These are phyloP conservation scores for Stemphylium beticola DNA, from an alignment of 2,329 filamentous ascomycete species.

Conservation along the genomic window DNA sequence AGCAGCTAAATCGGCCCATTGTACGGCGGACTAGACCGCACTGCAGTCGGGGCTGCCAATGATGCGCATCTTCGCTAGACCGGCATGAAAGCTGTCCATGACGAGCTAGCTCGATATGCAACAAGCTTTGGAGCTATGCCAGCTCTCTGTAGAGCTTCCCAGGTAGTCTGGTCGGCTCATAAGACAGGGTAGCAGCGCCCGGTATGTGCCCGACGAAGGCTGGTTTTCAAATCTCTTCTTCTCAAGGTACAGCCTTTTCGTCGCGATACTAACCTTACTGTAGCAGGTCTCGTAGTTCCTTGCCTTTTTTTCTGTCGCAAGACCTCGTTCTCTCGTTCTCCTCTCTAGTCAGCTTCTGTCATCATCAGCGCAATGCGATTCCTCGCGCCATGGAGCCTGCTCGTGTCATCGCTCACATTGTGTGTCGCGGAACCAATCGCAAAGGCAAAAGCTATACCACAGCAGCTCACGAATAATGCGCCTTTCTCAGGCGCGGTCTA, in stretches of 20 bases:
- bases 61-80: slow-evolving; percentile 26
- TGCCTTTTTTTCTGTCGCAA: background rate
- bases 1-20: slow-evolving; percentile 13
- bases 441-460: slow-evolving; percentile 35
- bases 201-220: slow-evolving; percentile 20
- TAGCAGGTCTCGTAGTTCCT: background rate
- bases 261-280: slow-evolving; percentile 18
- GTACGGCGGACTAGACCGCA: slow-evolving; percentile 6
- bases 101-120: slow-evolving; percentile 39
- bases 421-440: slow-evolving; percentile 34
- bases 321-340: background rate
- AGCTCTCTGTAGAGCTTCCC: slow-evolving; percentile 31
- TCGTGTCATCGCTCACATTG: slow-evolving; percentile 19
- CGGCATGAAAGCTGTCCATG: slow-evolving; percentile 30
- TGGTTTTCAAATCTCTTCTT: slow-evolving; percentile 11
- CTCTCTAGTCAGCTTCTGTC: background rate
- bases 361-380: slow-evolving; percentile 23
- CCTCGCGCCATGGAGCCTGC: slow-evolving; percentile 14
- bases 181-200: slow-evolving; percentile 28
- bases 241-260: slow-evolving; percentile 9
- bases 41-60: slow-evolving; percentile 19
- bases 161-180: slow-evolving; percentile 32
- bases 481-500: slow-evolving; percentile 51
- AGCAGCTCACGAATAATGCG: slow-evolving; percentile 44
- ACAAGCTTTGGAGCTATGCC: slow-evolving; percentile 34